Conservation (phyloP, 441 rosid species). For the Croton setiger region DNA sequence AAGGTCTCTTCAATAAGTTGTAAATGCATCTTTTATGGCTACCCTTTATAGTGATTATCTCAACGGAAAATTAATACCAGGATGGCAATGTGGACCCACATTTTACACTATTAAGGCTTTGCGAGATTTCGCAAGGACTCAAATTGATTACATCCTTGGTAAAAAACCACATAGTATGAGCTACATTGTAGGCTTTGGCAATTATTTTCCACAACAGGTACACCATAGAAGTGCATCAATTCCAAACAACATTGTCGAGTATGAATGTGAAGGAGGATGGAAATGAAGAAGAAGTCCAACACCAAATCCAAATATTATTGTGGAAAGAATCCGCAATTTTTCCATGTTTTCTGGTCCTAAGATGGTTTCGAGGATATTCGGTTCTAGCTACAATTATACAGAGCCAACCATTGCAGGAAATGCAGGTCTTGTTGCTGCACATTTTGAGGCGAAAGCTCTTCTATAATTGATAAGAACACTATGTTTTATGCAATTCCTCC, state of each 20-base stretch:
- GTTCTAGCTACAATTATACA: conserved; percentile 68
- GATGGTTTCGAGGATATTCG: conserved; percentile 73
- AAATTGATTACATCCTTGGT: conserved; percentile 79
- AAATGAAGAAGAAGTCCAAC: conserved; percentile 58
- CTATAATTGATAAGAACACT: conserved; percentile 44
- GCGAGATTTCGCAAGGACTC: conserved; percentile 54
- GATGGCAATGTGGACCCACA: conserved; percentile 72
- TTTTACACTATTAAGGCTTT: conserved; percentile 52
- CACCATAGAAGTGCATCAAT: conserved; percentile 84
- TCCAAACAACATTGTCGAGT: conserved; percentile 57
- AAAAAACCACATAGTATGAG: conserved; percentile 75
- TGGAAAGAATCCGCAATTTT: no score
- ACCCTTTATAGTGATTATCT: conserved; percentile 62
- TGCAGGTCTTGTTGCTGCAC: conserved; percentile 83
- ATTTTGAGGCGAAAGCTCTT: conserved; percentile 49
- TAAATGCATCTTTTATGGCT: conserved; percentile 70
- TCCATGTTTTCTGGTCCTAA: conserved; percentile 91
- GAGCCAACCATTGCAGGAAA: conserved; percentile 88
- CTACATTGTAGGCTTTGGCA: conserved; percentile 67
- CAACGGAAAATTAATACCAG: conserved; percentile 60
- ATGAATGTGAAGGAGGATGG: conserved; percentile 72
- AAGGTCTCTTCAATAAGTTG: conserved; percentile 65
- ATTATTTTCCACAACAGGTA: conserved; percentile 51
- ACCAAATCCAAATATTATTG: conserved; percentile 59
- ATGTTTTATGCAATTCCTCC: conserved; percentile 32